Evolutionary conservation across 495 filamentous ascomycete species (phyloP), one percentile per base, ranked within the genome.

Genomic region (Talaromyces stipitatus): DNA sequence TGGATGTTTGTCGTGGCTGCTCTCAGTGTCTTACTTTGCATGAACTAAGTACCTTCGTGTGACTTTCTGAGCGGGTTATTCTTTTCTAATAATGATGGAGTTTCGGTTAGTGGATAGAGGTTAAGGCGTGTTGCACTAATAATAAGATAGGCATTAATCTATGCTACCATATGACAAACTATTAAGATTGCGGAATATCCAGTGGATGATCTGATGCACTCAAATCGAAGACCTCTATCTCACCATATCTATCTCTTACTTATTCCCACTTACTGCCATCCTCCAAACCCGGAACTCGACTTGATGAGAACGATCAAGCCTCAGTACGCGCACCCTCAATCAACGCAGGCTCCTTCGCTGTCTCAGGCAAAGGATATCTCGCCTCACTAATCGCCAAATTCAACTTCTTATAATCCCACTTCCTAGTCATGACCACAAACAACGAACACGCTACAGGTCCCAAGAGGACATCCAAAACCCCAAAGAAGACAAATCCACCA

Each of bases 401-500:
- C 58, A 63, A 38, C 29, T 58, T 51, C 14, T 54, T 58, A 29
- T 60, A 63, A 57, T 63, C 58, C 58, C 64, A 62, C 27, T 65
- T 61, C 28, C 81, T 67, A 26, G 81, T 80, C 12, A 86, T 62
- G 50, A 79, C 64, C 52, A 83, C 66, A 26, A 78, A 45, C 3
- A 74, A 73, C 54, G 84, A 79, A 18, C 80, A 75, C 50, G 86
- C 79, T 0, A 83, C 64, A 1, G 82, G 84, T 55, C 85, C 81
- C 5, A 82, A 67, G 12, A 87, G 55, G 6, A 88, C 60, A 60
- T 90, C 85, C 12, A 90, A 66, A 18, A 85, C 71, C 28, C 85
- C 84, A 60, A 89, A 90, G 68, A 90, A 90, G 56, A 88, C 67
- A n/a, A 78, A 75, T 59, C 83, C 83, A 2, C 76, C 79, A 56